A percentile compares a stretch with the other conserved stretches of the same genome.
Evolutionary conservation across 768 basidiomycete genomes (phyloP).

Genomic region (Chalciporus chontae): DNA sequence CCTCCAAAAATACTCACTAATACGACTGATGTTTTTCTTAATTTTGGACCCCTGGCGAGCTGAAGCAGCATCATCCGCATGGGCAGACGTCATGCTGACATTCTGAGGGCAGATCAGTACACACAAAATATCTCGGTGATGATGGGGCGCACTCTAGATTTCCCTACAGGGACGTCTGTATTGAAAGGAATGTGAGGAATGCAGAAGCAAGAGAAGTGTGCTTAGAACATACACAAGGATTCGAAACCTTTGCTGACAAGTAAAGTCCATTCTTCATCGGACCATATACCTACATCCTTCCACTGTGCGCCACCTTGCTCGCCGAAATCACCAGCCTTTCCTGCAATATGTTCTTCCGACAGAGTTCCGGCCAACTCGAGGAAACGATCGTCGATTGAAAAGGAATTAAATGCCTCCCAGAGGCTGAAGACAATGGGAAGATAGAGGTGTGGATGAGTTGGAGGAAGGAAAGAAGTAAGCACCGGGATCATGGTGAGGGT

Average conservation of each 20-base stretch:
- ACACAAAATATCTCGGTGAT: neutral
- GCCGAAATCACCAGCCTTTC: constrained; percentile 50
- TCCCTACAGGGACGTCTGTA: constrained; percentile 48
- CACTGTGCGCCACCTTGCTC: constrained; percentile 55
- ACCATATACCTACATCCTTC: constrained; percentile 91
- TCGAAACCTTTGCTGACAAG: constrained; percentile 79
- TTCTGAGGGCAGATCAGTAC: constrained; percentile 38
- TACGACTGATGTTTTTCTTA: constrained; percentile 66
- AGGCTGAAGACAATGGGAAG: constrained; percentile 68
- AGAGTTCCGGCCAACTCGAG: constrained; percentile 68
- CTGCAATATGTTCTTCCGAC: constrained; percentile 71
- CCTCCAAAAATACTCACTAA: constrained; percentile 36
- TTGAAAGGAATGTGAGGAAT: constrained; percentile 34
- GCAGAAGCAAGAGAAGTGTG: constrained; percentile 14
- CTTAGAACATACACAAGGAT: constrained; percentile 60
- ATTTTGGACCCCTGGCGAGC: constrained; percentile 56
- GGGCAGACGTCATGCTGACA: constrained; percentile 59
- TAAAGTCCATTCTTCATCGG: constrained; percentile 76
- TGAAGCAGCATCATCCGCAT: constrained; percentile 70
- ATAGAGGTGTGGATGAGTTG: constrained; percentile 61
- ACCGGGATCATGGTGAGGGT: constrained; percentile 71
- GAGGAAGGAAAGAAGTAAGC: constrained; percentile 75
- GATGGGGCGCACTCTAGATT: constrained; percentile 47
- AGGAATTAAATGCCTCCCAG: constrained; percentile 79
- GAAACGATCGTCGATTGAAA: constrained; percentile 68